phyloP scores from a whole-genome alignment of 352 stramenopile species.

The Vaucheria bursata region DNA sequence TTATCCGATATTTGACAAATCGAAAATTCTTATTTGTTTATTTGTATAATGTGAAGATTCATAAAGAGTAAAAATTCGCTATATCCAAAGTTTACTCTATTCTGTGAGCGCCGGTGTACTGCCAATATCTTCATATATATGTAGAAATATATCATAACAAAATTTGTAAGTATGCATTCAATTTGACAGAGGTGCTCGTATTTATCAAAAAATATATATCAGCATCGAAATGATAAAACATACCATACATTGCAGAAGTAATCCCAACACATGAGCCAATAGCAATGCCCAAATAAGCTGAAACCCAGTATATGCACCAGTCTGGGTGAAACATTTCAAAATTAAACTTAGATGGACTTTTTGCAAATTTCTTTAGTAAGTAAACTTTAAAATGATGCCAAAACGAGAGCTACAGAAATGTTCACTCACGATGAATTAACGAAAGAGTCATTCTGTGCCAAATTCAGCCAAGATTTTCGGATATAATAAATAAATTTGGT shows the following conservation, averaged over 20 bases:
- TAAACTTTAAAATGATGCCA: too few species aligned
- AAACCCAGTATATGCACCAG: conserved; percentile 45
- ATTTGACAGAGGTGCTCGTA: background rate
- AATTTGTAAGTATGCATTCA: background rate
- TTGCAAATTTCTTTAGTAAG: too few species aligned
- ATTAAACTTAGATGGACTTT: too few species aligned
- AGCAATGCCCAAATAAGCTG: conserved; percentile 80
- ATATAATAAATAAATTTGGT: too few species aligned
- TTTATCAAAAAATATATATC: background rate
- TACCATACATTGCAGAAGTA: conserved; percentile 78
- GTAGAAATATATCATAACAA: background rate
- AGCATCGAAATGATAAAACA: background rate
- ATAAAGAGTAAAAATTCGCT: background rate
- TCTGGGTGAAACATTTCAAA: conserved; percentile 17
- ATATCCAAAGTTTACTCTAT: background rate
- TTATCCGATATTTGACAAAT: background rate
- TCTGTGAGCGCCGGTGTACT: background rate
- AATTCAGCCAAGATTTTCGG: too few species aligned
- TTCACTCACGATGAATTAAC: too few species aligned
- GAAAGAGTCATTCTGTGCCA: too few species aligned
- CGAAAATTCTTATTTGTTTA: background rate
- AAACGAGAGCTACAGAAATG: too few species aligned
- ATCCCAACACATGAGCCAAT: conserved; percentile 71
- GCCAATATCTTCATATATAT: background rate
- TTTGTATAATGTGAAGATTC: background rate